Conservation (phyloP, 2,329 filamentous ascomycete genomes). For the Nigrospora oryzae region DNA sequence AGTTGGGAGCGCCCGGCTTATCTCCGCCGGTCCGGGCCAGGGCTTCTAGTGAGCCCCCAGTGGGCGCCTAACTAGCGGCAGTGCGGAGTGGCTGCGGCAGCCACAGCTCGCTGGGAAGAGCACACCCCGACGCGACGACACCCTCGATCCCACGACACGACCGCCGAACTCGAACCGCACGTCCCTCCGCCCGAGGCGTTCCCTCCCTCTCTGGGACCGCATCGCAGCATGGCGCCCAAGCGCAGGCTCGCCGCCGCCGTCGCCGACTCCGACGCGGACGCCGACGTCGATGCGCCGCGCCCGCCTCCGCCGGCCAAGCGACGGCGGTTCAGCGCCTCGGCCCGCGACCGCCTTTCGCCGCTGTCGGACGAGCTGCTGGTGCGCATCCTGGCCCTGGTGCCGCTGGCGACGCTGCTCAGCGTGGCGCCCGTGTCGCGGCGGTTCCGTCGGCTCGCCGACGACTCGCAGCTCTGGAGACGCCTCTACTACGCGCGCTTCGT, state of each 20-base stretch:
- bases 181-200: no score
- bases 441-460: conserved; percentile 63
- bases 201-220: no score
- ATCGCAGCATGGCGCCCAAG: neutral
- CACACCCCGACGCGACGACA: no score
- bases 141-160: no score
- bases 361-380: conserved; percentile 85
- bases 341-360: conserved; percentile 54
- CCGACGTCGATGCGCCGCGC: conserved; percentile 7
- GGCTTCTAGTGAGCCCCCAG: no score
- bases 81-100: no score
- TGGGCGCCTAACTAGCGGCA: no score
- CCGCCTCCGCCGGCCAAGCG: conserved; percentile 29
- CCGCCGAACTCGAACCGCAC: no score
- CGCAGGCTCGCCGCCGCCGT: neutral
- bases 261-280: neutral
- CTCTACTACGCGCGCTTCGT: conserved; percentile 87
- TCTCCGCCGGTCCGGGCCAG: no score
- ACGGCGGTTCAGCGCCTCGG: conserved; percentile 17
- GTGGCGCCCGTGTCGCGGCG: conserved; percentile 62
- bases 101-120: no score
- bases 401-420: conserved; percentile 57
- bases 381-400: conserved; percentile 72
- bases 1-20: no score
- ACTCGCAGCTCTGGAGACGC: conserved; percentile 85